Percentiles rank a stretch among this genome's conserved stretches.
Conservation (phyloP, 495 filamentous ascomycete genomes). For the Penicillium diatomitis region DNA sequence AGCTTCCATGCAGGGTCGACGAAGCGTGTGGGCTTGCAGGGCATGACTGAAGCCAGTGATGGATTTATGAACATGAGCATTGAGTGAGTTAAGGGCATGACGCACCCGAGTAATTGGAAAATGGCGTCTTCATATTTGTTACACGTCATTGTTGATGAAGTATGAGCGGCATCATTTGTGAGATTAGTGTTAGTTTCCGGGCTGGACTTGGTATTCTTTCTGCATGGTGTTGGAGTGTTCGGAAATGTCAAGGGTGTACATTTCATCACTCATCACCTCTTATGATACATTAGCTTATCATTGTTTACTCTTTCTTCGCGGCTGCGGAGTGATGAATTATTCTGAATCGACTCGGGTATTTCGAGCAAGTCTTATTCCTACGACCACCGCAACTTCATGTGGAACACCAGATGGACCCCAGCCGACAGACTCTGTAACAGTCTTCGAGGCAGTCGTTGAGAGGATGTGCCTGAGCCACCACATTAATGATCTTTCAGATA, state of each 20-base stretch:
- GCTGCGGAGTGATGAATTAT: no score
- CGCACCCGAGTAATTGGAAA: background rate
- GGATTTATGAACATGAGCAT: constrained; percentile 97
- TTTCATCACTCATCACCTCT: no score
- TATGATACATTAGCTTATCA: no score
- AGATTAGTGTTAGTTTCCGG: background rate
- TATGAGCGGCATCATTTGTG: no score
- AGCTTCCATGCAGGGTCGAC: constrained; percentile 32
- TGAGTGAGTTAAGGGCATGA: constrained; percentile 36
- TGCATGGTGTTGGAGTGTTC: constrained; percentile 8
- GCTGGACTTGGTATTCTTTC: background rate
- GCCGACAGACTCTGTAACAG: no score
- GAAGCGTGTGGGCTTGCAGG: constrained; percentile 80
- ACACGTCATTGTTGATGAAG: background rate
- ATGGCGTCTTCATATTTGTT: background rate
- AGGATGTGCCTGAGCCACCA: no score
- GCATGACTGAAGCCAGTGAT: constrained; percentile 93
- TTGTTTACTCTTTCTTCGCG: no score
- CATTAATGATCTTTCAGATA: background rate
- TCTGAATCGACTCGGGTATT: no score
- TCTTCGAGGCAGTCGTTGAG: no score
- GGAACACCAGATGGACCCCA: no score
- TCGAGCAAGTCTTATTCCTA: no score
- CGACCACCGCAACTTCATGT: no score
- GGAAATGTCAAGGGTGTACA: background rate